Conservation (phyloP, 2,329 filamentous ascomycete genomes). For the Chlorencoelia australis region DNA sequence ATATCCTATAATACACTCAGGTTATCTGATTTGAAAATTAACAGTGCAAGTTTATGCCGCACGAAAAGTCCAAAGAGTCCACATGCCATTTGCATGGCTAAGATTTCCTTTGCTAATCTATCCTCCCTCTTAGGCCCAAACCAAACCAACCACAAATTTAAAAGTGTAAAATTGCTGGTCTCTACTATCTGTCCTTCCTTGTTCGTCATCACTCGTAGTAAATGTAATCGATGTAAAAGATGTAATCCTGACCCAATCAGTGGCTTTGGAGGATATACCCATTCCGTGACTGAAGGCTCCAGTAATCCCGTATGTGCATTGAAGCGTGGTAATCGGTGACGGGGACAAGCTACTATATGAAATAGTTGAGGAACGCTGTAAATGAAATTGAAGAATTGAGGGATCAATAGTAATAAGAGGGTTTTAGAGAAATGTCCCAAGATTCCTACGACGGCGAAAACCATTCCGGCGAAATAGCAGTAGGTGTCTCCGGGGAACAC, state of each 20-base stretch:
- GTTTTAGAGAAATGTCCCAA: slow-evolving; percentile 98
- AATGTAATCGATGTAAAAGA: slow-evolving; percentile 54
- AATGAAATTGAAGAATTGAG: slow-evolving; percentile 92
- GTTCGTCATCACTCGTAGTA: slow-evolving; percentile 60
- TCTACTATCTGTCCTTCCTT: slow-evolving; percentile 62
- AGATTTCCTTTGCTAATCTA: slow-evolving; percentile 67
- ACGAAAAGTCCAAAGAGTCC: slow-evolving; percentile 79
- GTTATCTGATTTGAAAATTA: slow-evolving; percentile 90
- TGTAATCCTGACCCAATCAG: slow-evolving; percentile 54
- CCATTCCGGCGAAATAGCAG: slow-evolving; percentile 99
- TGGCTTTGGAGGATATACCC: slow-evolving; percentile 58
- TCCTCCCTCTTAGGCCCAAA: slow-evolving; percentile 86
- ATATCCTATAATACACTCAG: slow-evolving; percentile 34
- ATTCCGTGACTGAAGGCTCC: slow-evolving; percentile 77
- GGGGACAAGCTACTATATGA: slow-evolving; percentile 79
- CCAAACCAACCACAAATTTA: slow-evolving; percentile 96
- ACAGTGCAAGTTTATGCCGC: slow-evolving; percentile 72
- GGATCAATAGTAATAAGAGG: slow-evolving; percentile 77
- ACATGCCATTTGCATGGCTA: slow-evolving; percentile 64
- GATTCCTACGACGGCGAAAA: slow-evolving; percentile 94
- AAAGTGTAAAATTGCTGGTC: slow-evolving; percentile 81
- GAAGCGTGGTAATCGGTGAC: slow-evolving; percentile 84
- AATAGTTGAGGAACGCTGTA: slow-evolving; percentile 92
- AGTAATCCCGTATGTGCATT: slow-evolving; percentile 76
- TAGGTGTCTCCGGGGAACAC: slow-evolving; percentile 98